phyloP scores from a whole-genome alignment of 768 basidiomycete species.

The Neoboletus subvelutipes region DNA sequence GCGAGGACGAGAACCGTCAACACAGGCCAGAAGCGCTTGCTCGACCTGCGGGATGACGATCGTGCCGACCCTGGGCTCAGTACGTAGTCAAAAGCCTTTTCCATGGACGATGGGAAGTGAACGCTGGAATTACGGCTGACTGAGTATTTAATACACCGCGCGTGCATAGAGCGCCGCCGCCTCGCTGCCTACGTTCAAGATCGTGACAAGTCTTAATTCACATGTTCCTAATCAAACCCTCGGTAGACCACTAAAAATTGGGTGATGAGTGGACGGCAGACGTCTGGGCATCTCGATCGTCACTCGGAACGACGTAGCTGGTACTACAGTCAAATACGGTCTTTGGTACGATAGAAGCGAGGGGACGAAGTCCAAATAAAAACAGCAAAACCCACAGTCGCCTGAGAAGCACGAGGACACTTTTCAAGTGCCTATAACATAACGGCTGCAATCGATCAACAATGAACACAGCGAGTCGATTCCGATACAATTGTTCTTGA shows the following conservation, averaged over 20 bases:
- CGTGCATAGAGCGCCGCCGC: too few relatives aligned
- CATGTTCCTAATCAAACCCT: not conserved
- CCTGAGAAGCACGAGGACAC: not conserved
- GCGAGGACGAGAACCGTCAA: slow-evolving; percentile 14
- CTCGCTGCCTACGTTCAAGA: too few relatives aligned
- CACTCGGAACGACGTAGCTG: not conserved
- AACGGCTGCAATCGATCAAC: not conserved
- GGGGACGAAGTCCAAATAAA: not conserved
- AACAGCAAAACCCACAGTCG: not conserved
- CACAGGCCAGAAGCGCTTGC: slow-evolving; percentile 17
- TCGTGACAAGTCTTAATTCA: not conserved
- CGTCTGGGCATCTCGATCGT: not conserved
- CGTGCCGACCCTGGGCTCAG: not conserved
- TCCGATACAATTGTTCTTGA: not conserved
- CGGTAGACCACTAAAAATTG: not conserved
- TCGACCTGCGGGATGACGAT: slow-evolving; percentile 1
- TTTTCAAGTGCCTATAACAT: not conserved
- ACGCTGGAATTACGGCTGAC: not conserved
- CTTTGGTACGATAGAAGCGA: not conserved
- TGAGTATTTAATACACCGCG: not conserved
- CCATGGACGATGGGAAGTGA: slow-evolving; percentile 8
- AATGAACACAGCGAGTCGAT: not conserved
- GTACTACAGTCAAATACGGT: not conserved
- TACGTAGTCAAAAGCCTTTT: slow-evolving; percentile 3
- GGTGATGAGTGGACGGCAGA: too few relatives aligned